Percentiles rank a stretch among this genome's conserved stretches.
phyloP scores from a whole-genome alignment of 23 red algal species.

The Gracilaria caudata region DNA sequence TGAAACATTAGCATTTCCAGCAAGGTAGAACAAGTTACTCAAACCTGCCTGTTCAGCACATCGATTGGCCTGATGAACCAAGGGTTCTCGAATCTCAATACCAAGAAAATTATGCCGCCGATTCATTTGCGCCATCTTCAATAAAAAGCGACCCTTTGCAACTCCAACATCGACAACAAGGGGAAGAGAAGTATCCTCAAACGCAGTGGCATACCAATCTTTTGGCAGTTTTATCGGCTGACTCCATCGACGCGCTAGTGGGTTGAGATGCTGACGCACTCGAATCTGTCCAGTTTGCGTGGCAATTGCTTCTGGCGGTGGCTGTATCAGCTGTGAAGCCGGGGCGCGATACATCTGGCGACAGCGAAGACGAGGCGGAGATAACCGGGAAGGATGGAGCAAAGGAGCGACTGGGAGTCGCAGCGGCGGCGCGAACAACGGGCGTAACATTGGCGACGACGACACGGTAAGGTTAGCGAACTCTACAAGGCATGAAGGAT shows the following conservation, averaged over 20 bases:
- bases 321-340: slow-evolving; percentile 41
- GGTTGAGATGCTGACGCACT: slow-evolving; percentile 96
- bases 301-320: slow-evolving; percentile 20
- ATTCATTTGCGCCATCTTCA: slow-evolving; percentile 30
- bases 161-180: slow-evolving; percentile 85
- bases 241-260: slow-evolving; percentile 73
- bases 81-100: slow-evolving; percentile 85
- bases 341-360: slow-evolving; percentile 6
- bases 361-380: neutral
- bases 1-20: slow-evolving; percentile 80
- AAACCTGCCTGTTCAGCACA: slow-evolving; percentile 21
- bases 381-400: neutral
- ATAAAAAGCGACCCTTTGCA: slow-evolving; percentile 86
- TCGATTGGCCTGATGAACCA: slow-evolving; percentile 82
- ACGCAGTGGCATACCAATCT: slow-evolving; percentile 65
- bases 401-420: neutral
- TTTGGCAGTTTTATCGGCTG: slow-evolving; percentile 39
- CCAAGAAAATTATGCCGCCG: slow-evolving; percentile 85
- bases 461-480: too few relatives aligned
- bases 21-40: slow-evolving; percentile 74
- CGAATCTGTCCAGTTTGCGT: slow-evolving; percentile 52
- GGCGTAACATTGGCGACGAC: neutral
- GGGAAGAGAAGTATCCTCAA: slow-evolving; percentile 35
- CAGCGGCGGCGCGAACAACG: slow-evolving; percentile 1
- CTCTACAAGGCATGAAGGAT: too few relatives aligned